Percentiles rank a stretch among this genome's conserved stretches.
Evolutionary conservation across 768 basidiomycete genomes (phyloP).

Genomic region (Krasilnikovozyma curviuscula): DNA sequence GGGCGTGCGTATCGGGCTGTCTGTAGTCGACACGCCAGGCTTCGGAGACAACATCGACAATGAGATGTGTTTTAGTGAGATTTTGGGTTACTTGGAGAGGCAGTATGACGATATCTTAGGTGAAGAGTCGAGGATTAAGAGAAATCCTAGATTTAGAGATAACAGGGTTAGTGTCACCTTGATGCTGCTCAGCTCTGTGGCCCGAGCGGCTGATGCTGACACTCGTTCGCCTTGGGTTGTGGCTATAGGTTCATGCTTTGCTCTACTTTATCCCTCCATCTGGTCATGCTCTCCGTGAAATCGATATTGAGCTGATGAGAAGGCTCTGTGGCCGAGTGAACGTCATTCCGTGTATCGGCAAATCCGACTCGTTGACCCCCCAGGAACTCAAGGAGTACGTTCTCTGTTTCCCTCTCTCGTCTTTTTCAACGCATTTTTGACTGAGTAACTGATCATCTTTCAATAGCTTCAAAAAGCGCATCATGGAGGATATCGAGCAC

Average conservation of each 20-base stretch:
- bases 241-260: slow-evolving; percentile 85
- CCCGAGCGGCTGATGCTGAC: too few species aligned
- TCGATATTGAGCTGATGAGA: slow-evolving; percentile 98
- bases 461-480: slow-evolving; percentile 97
- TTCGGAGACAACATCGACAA: slow-evolving; percentile 99
- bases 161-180: too few species aligned
- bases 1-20: slow-evolving; percentile 90
- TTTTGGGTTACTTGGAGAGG: slow-evolving; percentile 85
- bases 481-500: slow-evolving; percentile 99
- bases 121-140: slow-evolving; percentile 96
- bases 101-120: slow-evolving; percentile 98
- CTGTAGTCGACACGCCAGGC: slow-evolving; percentile 95
- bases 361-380: slow-evolving; percentile 86
- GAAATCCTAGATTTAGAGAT: slow-evolving; percentile 97
- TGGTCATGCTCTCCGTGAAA: slow-evolving; percentile 86
- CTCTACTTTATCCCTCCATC: slow-evolving; percentile 98
- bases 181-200: too few species aligned
- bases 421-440: too few species aligned
- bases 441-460: too few species aligned
- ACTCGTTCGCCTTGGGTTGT: too few species aligned
- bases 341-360: slow-evolving; percentile 91
- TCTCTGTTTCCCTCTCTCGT: too few species aligned
- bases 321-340: slow-evolving; percentile 94
- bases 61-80: slow-evolving; percentile 93
- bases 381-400: slow-evolving; percentile 69